These are phyloP conservation scores for Tolypocladium inflatum DNA, from an alignment of 2,329 filamentous ascomycete species.

Conservation along the genomic window DNA sequence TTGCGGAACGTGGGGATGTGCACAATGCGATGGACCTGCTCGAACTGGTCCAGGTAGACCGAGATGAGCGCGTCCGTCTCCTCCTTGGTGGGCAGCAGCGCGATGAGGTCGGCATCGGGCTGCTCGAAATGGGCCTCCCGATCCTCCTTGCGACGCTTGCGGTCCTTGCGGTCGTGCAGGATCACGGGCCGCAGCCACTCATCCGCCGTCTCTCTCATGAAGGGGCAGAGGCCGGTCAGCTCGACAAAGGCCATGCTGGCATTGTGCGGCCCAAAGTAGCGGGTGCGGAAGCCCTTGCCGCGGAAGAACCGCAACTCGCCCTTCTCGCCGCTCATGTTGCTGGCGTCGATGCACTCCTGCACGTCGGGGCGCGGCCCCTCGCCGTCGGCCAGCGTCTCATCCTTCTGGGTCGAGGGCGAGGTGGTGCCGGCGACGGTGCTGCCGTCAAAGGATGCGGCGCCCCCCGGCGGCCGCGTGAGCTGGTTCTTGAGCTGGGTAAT, in stretches of 20 bases:
- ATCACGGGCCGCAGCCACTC: conserved; percentile 52
- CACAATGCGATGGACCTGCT: conserved; percentile 46
- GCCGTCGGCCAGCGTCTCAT: conserved; percentile 23
- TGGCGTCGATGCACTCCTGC: conserved; percentile 29
- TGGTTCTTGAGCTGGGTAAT: conserved; percentile 46
- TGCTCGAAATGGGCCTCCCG: conserved; percentile 39
- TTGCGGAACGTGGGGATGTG: conserved; percentile 50
- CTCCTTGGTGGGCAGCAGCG: conserved; percentile 36
- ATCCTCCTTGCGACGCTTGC: conserved; percentile 41
- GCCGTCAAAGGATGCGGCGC: conserved; percentile 33
- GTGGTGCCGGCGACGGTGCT: conserved; percentile 37
- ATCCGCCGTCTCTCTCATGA: conserved; percentile 54
- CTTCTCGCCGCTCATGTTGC: conserved; percentile 32
- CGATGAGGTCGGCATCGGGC: conserved; percentile 39
- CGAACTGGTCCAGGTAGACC: conserved; percentile 45
- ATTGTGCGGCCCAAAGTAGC: conserved; percentile 52
- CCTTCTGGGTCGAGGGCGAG: conserved; percentile 36
- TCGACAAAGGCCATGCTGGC: conserved; percentile 51
- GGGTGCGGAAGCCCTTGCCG: conserved; percentile 49
- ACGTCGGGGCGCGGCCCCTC: conserved; percentile 24
- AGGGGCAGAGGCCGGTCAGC: conserved; percentile 46
- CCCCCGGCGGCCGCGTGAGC: conserved; percentile 32
- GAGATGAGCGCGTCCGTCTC: conserved; percentile 39
- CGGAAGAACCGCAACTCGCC: conserved; percentile 48
- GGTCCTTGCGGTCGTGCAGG: conserved; percentile 45